Percentiles rank a stretch among this genome's conserved stretches.
Evolutionary conservation across 306 rosid genomes (phyloP).

Genomic region (Vigna nakashimae): DNA sequence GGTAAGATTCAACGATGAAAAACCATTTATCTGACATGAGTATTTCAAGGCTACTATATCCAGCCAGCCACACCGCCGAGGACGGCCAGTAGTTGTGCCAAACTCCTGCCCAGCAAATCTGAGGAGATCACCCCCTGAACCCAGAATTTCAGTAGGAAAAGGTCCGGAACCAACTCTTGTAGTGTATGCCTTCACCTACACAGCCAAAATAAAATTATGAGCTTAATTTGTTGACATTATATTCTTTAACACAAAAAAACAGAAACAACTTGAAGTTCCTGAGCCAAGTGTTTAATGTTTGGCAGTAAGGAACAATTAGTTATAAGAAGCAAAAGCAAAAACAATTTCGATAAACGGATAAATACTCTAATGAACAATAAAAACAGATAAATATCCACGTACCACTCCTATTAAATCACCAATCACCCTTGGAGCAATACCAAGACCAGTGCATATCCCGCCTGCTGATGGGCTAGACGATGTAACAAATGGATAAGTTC

Average conservation of each 20-base stretch:
- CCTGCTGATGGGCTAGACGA: constrained; percentile 99
- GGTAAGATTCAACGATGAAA: constrained; percentile 87
- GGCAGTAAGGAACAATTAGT: background rate
- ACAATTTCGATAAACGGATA: background rate
- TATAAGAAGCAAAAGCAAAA: constrained; percentile 1
- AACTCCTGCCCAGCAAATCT: constrained; percentile 95
- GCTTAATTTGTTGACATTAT: constrained; percentile 14
- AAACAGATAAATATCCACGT: constrained; percentile 42
- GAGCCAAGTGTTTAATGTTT: background rate
- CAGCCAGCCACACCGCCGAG: constrained; percentile 99
- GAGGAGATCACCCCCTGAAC: constrained; percentile 83
- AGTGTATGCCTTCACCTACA: constrained; percentile 95
- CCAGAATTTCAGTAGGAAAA: constrained; percentile 89
- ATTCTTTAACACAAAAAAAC: background rate
- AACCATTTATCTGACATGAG: constrained; percentile 89
- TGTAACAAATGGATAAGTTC: constrained; percentile 96
- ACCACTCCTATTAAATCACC: constrained; percentile 99
- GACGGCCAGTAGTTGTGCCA: constrained; percentile 98
- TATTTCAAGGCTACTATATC: constrained; percentile 80
- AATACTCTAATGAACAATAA: background rate
- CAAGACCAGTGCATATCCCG: constrained; percentile 97
- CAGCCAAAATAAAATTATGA: constrained; percentile 42
- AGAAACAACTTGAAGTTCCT: background rate
- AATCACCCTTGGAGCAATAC: constrained; percentile 89
- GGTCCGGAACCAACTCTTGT: constrained; percentile 99